Evolutionary conservation across 208 protist genomes (phyloP).

Genomic region (Polymyxa betae): DNA sequence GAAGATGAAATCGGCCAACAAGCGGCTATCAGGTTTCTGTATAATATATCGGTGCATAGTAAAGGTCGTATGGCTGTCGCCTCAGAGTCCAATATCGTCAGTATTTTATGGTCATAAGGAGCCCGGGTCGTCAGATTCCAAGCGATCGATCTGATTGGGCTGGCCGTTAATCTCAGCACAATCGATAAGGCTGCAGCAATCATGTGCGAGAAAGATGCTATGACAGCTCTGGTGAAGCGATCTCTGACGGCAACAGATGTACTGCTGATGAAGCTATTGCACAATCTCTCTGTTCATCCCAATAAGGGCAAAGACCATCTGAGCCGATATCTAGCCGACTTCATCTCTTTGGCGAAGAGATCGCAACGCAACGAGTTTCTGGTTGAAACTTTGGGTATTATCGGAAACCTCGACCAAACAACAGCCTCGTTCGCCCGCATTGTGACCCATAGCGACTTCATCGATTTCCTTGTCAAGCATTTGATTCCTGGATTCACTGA

Average conservation of each 20-base stretch:
- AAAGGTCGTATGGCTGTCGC: not conserved
- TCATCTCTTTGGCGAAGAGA: conserved; percentile 18
- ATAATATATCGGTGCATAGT: not conserved
- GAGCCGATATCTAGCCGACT: not conserved
- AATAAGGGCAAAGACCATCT: conserved; percentile 34
- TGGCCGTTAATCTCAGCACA: conserved; percentile 36
- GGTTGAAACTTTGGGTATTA: not conserved
- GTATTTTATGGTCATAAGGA: not conserved
- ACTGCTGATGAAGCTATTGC: not conserved
- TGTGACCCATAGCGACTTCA: conserved; percentile 29
- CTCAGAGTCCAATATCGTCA: not conserved
- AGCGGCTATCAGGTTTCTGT: not conserved
- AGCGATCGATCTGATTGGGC: not conserved
- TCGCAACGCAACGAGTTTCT: not conserved
- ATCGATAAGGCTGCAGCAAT: not conserved
- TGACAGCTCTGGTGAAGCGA: not conserved
- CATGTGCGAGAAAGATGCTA: not conserved
- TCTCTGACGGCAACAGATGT: not conserved
- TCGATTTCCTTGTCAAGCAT: conserved; percentile 42
- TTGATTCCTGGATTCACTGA: conserved; percentile 44
- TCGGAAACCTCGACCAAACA: not conserved
- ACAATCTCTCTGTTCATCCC: conserved; percentile 37
- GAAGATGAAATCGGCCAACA: not conserved
- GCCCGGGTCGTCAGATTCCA: not conserved
- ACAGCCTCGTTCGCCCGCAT: not conserved